These are phyloP conservation scores for Crataegus laevigata DNA, from an alignment of 306 rosid species.

Conservation along the genomic window DNA sequence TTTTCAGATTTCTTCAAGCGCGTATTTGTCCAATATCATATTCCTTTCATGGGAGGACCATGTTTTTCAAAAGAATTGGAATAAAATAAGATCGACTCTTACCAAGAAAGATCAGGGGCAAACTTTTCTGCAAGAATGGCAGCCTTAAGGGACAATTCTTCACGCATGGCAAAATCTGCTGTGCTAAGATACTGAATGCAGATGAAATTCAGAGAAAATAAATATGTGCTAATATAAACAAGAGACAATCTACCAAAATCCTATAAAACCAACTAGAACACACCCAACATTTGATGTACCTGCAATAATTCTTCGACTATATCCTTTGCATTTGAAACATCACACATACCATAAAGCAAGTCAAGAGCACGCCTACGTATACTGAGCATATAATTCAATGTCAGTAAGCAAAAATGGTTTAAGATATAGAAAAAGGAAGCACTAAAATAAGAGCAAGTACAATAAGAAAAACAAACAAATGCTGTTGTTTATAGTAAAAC, in stretches of 20 bases:
- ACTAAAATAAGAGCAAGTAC: background rate
- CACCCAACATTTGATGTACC: constrained; percentile 37
- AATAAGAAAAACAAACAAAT: background rate
- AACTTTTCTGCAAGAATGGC: constrained; percentile 99
- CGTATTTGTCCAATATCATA: background rate
- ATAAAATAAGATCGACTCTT: constrained; percentile 6
- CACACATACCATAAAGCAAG: constrained; percentile 99
- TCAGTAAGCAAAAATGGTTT: constrained; percentile 20
- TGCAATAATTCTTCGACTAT: constrained; percentile 95
- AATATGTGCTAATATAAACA: background rate
- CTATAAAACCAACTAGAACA: background rate
- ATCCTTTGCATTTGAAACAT: constrained; percentile 96
- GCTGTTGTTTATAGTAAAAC: background rate
- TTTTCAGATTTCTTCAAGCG: background rate
- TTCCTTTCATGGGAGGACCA: background rate
- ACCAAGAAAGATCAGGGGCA: constrained; percentile 99
- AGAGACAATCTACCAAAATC: background rate
- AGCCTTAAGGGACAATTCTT: constrained; percentile 94
- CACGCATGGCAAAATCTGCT: constrained; percentile 98
- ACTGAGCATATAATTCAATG: constrained; percentile 38
- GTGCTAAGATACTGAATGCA: constrained; percentile 88
- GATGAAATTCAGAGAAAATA: constrained; percentile 26
- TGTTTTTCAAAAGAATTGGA: background rate
- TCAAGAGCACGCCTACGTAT: constrained; percentile 98
- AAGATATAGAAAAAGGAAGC: background rate